phyloP scores from a whole-genome alignment of 1,139 yeast genomes.

The Suhomyces yuchorum region DNA sequence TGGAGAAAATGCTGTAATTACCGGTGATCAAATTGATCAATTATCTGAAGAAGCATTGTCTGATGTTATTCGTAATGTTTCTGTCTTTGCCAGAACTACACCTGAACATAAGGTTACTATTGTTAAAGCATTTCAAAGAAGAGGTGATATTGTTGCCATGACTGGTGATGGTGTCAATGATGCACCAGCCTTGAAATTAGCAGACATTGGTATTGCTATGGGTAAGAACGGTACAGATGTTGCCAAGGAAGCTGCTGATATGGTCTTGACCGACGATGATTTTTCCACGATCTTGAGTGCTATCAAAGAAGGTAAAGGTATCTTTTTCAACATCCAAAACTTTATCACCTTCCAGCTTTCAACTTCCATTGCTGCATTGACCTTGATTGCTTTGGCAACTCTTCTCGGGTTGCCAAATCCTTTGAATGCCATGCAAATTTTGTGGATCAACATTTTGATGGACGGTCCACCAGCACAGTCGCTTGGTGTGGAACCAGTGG shows the following conservation, averaged over 20 bases:
- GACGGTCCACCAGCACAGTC: constrained; percentile 99
- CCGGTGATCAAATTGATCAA: constrained; percentile 78
- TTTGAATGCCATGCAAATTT: constrained; percentile 96
- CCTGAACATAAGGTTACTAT: constrained; percentile 94
- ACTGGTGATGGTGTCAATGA: constrained; percentile 99
- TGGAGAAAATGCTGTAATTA: constrained; percentile 67
- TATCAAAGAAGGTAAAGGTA: constrained; percentile 95
- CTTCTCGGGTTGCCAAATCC: constrained; percentile 89
- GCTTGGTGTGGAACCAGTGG: constrained; percentile 95
- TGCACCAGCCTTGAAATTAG: constrained; percentile 97
- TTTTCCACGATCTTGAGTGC: constrained; percentile 90
- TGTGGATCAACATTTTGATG: constrained; percentile 97
- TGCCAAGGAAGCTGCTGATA: constrained; percentile 97
- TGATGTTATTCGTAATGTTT: constrained; percentile 74
- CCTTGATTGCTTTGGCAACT: constrained; percentile 85
- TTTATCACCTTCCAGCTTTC: constrained; percentile 93
- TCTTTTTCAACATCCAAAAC: constrained; percentile 90
- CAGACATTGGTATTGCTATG: constrained; percentile 97
- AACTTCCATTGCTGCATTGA: constrained; percentile 91
- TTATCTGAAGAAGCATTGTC: constrained; percentile 72
- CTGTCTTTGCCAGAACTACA: constrained; percentile 93
- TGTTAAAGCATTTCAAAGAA: constrained; percentile 84
- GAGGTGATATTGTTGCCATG: constrained; percentile 98
- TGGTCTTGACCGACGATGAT: constrained; percentile 96
- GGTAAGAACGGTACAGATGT: constrained; percentile 97